A percentile compares a stretch with the other conserved stretches of the same genome.
Conservation (phyloP, 495 filamentous ascomycete genomes). For the Hypoxylon fragiforme region DNA sequence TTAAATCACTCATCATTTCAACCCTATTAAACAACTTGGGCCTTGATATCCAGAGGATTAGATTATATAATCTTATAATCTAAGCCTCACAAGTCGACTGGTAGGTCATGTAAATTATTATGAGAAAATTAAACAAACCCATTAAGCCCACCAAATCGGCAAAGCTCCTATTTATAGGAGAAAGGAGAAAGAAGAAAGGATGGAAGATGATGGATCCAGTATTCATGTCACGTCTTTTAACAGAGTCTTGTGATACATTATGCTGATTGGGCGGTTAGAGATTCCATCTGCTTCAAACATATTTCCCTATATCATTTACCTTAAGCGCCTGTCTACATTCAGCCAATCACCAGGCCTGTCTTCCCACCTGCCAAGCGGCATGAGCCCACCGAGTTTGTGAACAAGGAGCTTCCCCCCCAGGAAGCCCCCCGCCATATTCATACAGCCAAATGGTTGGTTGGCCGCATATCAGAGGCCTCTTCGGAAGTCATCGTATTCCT, state of each 20-base stretch:
- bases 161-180: constrained; percentile 9
- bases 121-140: too few relatives aligned
- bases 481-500: constrained; percentile 22
- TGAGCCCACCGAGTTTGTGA: constrained; percentile 20
- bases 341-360: constrained; percentile 26
- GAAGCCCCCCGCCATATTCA: constrained; percentile 17
- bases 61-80: too few relatives aligned
- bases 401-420: constrained; percentile 17
- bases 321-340: constrained; percentile 27
- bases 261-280: constrained; percentile 34
- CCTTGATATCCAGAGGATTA: not conserved
- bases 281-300: constrained; percentile 26
- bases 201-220: constrained; percentile 22
- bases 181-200: too few relatives aligned
- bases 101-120: too few relatives aligned
- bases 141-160: not conserved
- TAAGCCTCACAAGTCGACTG: too few relatives aligned
- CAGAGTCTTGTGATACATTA: constrained; percentile 13
- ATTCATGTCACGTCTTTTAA: constrained; percentile 11
- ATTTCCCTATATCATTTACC: constrained; percentile 32
- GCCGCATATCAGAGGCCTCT: constrained; percentile 35
- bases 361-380: constrained; percentile 19
- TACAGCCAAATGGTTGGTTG: constrained; percentile 23
- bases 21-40: not conserved
- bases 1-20: not conserved